A percentile compares a stretch with the other conserved stretches of the same genome.
phyloP scores from a whole-genome alignment of 495 filamentous ascomycete genomes.

The Pyrenula massariospora region DNA sequence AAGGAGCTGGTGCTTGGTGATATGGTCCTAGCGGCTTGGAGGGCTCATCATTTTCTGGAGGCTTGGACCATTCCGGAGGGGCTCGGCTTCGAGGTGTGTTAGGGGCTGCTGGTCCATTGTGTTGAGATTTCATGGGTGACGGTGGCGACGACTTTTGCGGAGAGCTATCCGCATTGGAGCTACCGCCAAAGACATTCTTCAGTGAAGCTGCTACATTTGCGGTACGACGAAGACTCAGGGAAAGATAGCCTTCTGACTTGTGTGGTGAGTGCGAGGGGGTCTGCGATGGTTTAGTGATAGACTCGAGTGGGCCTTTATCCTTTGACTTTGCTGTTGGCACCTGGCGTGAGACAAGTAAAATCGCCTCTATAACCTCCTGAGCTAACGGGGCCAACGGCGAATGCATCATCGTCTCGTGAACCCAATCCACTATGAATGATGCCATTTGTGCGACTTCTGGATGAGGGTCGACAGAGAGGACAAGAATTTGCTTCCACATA shows the following conservation, averaged over 20 bases:
- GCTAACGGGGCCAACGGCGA: slow-evolving; percentile 63
- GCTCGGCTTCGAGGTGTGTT: slow-evolving; percentile 44
- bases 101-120: slow-evolving; percentile 25
- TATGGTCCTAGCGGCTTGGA: slow-evolving; percentile 57
- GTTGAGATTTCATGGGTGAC: slow-evolving; percentile 11
- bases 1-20: slow-evolving; percentile 62
- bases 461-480: slow-evolving; percentile 86
- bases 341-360: slow-evolving; percentile 46
- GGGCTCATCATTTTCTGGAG: slow-evolving; percentile 71
- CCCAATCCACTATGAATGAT: slow-evolving; percentile 66
- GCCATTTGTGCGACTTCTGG: slow-evolving; percentile 85
- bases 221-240: slow-evolving; percentile 50
- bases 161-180: slow-evolving; percentile 6
- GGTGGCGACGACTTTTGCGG: slow-evolving; percentile 17
- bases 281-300: slow-evolving; percentile 19
- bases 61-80: slow-evolving; percentile 58
- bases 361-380: slow-evolving; percentile 65
- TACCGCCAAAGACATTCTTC: slow-evolving; percentile 52
- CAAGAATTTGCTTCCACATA: slow-evolving; percentile 86
- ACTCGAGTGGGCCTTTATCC: slow-evolving; percentile 24
- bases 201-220: slow-evolving; percentile 63
- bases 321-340: slow-evolving; percentile 34
- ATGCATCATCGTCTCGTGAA: slow-evolving; percentile 63
- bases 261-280: slow-evolving; percentile 35
- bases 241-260: slow-evolving; percentile 55